Conservation (phyloP, 2,329 filamentous ascomycete species). For the Monosporascus sp. region DNA sequence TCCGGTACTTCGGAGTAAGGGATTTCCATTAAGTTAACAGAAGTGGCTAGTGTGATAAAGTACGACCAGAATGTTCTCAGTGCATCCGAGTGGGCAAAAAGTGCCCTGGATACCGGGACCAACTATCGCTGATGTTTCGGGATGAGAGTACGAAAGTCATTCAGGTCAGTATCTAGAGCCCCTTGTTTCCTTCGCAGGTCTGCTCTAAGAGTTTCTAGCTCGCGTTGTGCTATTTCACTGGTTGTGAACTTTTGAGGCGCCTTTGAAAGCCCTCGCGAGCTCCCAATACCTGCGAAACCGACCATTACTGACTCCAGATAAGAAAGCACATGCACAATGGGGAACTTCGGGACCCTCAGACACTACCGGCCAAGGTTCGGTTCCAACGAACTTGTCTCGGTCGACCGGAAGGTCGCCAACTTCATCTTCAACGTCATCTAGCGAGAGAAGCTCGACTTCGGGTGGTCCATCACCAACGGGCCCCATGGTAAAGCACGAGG, state of each 20-base stretch:
- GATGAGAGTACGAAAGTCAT: constrained; percentile 61
- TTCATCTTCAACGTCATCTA: constrained; percentile 7
- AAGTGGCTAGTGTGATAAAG: constrained; percentile 52
- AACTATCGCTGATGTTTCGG: constrained; percentile 59
- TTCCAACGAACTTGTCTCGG: constrained; percentile 14
- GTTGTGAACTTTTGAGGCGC: too few relatives aligned
- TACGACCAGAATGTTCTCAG: constrained; percentile 55
- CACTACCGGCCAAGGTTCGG: constrained; percentile 16
- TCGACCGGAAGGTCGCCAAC: constrained; percentile 2
- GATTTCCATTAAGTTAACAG: constrained; percentile 10
- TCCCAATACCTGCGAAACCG: too few relatives aligned
- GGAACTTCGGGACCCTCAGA: constrained; percentile 27
- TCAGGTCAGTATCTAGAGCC: constrained; percentile 16
- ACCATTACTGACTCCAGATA: too few relatives aligned
- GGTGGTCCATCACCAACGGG: constrained; percentile 6
- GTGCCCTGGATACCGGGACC: constrained; percentile 60
- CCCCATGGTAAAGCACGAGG: constrained; percentile 5
- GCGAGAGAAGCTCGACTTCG: constrained; percentile 3
- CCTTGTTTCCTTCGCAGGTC: too few relatives aligned
- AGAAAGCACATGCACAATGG: constrained; percentile 50
- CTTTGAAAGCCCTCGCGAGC: too few relatives aligned
- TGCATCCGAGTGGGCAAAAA: constrained; percentile 53
- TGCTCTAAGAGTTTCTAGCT: too few relatives aligned
- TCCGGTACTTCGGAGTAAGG: constrained; percentile 4
- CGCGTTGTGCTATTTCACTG: too few relatives aligned